Evolutionary conservation across 2,329 filamentous ascomycete genomes (phyloP), one percentile per base, ranked within the genome.

Genomic region (Didymosphaeria variabile): DNA sequence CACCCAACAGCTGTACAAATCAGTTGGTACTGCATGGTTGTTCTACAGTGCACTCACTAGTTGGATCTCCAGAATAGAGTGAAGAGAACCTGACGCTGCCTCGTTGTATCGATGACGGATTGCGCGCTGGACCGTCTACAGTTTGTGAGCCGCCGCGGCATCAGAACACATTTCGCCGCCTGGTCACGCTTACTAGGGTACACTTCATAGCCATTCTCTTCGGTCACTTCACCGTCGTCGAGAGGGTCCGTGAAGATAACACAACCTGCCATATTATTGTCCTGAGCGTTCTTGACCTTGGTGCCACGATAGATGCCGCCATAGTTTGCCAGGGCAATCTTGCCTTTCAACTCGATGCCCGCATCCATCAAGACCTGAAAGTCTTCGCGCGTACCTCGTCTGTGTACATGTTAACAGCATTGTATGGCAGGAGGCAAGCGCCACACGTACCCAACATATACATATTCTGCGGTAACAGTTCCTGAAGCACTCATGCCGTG

Each of bases 11-110:
- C 70, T 45, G 66, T 21, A 26, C 38, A 45, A 13, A 55, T 38
- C 26, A 15, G 15, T 32, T 10, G 12, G 6, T n/a, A 6, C 32
- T 32, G 3, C 23, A 45, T 21, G 13, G n/a, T 15, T 34, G 21
- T 21, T 19, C 1, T 26, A n/a, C 12, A 9, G 10, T n/a, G 1
- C 7, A 53, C 53, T 47, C n/a, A 55, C 40, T 55, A 3, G 40
- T 70, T 26, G 69, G 67, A 46, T 70, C 69, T 5, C 69, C 67
- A 12, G 69, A 68, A 57, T 89, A 46, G 85, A 87, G 15, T 81
- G 83, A 60, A 63, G 95, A 79, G 71, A 91, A 96, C 56, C 76
- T 71, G 19, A 81, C 79, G 47, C 71, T 76, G 19, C 79, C 79
- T 47, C 79, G 70, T 60, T 81, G 79, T 13, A 81, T 79, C 19